Conservation (phyloP, 768 basidiomycete species). For the Coprinopsis cinerea region DNA sequence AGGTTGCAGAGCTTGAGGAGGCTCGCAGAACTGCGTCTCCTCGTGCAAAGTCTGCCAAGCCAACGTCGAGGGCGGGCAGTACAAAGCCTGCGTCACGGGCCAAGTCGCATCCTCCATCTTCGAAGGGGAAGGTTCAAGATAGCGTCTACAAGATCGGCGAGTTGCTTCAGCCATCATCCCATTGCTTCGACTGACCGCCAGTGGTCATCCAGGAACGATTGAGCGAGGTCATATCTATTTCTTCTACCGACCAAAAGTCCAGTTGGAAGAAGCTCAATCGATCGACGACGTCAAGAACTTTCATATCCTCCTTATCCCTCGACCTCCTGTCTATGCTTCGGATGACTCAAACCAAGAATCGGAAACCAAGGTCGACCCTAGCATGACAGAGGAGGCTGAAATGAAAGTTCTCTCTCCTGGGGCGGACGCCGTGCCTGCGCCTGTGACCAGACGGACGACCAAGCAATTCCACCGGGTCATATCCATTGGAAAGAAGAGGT, state of each 20-base stretch:
- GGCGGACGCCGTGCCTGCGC: constrained; percentile 45
- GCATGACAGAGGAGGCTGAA: constrained; percentile 23
- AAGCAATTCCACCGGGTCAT: constrained; percentile 46
- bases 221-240: constrained; percentile 61
- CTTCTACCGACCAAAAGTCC: constrained; percentile 55
- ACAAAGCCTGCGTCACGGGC: too few relatives aligned
- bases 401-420: constrained; percentile 39
- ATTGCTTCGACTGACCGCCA: background rate
- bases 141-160: constrained; percentile 18
- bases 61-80: background rate
- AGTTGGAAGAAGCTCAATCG: constrained; percentile 45
- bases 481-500: constrained; percentile 51
- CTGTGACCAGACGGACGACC: constrained; percentile 24
- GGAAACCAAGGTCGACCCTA: constrained; percentile 16
- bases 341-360: constrained; percentile 4
- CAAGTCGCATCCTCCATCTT: background rate
- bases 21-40: background rate
- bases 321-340: constrained; percentile 38
- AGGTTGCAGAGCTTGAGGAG: background rate
- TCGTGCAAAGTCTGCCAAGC: background rate
- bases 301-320: constrained; percentile 55
- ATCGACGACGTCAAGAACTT: constrained; percentile 54
- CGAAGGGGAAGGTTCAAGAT: background rate
- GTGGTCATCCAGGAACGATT: constrained; percentile 37
- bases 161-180: background rate